These are phyloP conservation scores for Geranomyces variabilis DNA, from an alignment of 192 early-diverging fungal genomes.

Conservation along the genomic window DNA sequence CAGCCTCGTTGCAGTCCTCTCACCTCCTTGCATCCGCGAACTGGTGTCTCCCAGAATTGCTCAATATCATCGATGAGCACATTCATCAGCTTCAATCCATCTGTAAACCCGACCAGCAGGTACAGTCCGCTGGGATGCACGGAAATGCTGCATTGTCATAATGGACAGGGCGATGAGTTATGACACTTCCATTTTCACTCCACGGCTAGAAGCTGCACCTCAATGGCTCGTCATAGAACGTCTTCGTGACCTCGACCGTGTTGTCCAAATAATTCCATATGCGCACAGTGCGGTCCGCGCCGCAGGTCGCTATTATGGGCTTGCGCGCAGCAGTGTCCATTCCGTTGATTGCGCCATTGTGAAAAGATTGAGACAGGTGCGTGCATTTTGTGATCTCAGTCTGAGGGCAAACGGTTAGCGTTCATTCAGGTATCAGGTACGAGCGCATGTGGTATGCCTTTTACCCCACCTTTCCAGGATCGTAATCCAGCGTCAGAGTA, in stretches of 20 bases:
- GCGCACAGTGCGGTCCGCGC: conserved; percentile 54
- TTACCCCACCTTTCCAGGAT: conserved; percentile 39
- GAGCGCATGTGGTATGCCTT: background rate
- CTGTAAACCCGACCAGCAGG: conserved; percentile 58
- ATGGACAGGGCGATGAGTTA: no score
- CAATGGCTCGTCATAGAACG: conserved; percentile 54
- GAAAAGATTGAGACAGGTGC: conserved; percentile 53
- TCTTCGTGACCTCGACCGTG: conserved; percentile 54
- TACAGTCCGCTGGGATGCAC: conserved; percentile 63
- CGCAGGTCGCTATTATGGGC: conserved; percentile 62
- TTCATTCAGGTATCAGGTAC: no score
- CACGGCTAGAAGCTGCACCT: no score
- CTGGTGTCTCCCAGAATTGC: conserved; percentile 54
- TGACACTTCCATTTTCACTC: no score
- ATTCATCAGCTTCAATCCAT: conserved; percentile 58
- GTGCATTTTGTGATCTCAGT: conserved; percentile 53
- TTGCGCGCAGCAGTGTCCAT: conserved; percentile 61
- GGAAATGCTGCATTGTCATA: conserved; percentile 44
- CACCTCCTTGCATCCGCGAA: conserved; percentile 60
- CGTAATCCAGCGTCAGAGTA: conserved; percentile 30
- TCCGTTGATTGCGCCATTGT: conserved; percentile 50
- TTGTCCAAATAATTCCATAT: conserved; percentile 72
- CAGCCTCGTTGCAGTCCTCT: background rate
- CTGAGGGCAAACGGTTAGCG: conserved; percentile 12
- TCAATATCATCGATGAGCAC: conserved; percentile 62